Evolutionary conservation across 345 rosid genomes (phyloP).

Genomic region (Dipteronia sinensis): DNA sequence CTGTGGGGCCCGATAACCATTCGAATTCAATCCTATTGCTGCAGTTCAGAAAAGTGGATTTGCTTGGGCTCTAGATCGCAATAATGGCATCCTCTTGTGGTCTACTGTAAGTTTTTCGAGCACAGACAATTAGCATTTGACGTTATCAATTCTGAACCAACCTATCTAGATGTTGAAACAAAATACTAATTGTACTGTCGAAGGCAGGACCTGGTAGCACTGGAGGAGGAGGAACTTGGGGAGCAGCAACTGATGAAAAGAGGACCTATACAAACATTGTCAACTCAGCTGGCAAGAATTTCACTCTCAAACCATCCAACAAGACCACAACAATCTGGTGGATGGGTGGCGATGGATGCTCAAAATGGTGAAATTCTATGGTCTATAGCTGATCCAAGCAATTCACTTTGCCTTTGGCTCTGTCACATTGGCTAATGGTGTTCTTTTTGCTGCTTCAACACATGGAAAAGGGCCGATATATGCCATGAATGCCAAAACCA

Average conservation of each 20-base stretch:
- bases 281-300: conserved; percentile 22
- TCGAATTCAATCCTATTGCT: conserved; percentile 31
- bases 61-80: conserved; percentile 51
- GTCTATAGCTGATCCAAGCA: conserved; percentile 28
- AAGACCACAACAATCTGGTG: conserved; percentile 18
- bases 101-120: conserved; percentile 28
- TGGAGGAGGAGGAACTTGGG: conserved; percentile 37
- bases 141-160: no score
- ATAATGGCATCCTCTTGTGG: conserved; percentile 43
- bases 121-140: no score
- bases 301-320: conserved; percentile 29
- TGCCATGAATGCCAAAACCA: conserved; percentile 22
- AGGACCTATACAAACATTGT: conserved; percentile 35
- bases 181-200: neutral
- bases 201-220: conserved; percentile 32
- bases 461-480: conserved; percentile 23
- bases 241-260: conserved; percentile 35
- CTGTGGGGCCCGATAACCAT: conserved; percentile 34
- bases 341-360: conserved; percentile 36
- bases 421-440: conserved; percentile 27
- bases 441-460: conserved; percentile 26
- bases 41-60: conserved; percentile 54
- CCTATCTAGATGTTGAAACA: neutral
- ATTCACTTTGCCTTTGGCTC: conserved; percentile 18
- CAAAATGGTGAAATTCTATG: conserved; percentile 18